Base-by-base conservation (phyloP, 768 basidiomycete species). In the Asterophora parasitica region DNA sequence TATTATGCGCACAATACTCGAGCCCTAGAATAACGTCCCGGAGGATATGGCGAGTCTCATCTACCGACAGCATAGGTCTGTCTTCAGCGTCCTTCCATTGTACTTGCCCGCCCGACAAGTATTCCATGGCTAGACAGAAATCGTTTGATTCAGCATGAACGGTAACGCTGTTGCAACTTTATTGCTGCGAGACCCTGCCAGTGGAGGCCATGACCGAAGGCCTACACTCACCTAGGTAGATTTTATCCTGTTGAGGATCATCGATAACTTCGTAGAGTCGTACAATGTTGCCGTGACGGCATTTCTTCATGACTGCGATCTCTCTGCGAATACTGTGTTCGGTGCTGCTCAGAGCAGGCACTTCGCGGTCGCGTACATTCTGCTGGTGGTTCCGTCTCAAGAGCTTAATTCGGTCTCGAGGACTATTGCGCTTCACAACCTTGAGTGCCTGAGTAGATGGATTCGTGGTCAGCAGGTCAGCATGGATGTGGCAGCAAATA, bases 1-100 rank as follows among this genome's bases (percentile, higher is more conserved):
- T 36, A 27, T 49, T 30, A 10, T 11, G 79, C 95, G 59, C 58
- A 96, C 95, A 71, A 65, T 98, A 99, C 64, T 97, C 93, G 41
- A 99, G 77, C 19, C 96, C 96, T 20, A 95, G 80, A 37, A 97
- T 81, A 42, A 93, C 88, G 65, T 98, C 96, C 46, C 95, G 81
- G 61, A 93, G 85, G 37, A 95, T 94, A 32, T 85, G 78, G 33
- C 93, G 72, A 9, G 88, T 85, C 63, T 98, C 90, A 43, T 81
- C 79, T 12, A 95, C 78, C 11, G 81, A 82, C 47, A 97, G 70
- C 13, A 88, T 74, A 17, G 96, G 96, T 32, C 75, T 69, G 48
- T 81, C 67, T 15, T 78, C 57, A 5, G 68, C 70, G 44, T 80
- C 77, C 48, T 81, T 77, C 95, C 96, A 98, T 61, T 85, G 87